phyloP scores from a whole-genome alignment of 768 basidiomycete species.

The Leccinellum rugosiceps region DNA sequence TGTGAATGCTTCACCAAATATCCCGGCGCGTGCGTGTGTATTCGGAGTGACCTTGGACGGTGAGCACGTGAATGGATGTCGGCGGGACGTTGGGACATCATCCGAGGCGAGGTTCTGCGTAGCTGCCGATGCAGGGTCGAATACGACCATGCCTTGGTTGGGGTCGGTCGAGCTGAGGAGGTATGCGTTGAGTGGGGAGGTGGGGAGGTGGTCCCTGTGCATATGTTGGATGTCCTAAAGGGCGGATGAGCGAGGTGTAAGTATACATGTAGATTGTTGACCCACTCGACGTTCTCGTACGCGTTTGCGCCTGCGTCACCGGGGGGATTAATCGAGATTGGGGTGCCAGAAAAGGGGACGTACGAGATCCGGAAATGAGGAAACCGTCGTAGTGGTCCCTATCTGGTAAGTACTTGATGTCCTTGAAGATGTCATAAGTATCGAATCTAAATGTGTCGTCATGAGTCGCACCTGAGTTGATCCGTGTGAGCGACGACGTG shows the following conservation, averaged over 20 bases:
- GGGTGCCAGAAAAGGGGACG: too few species aligned
- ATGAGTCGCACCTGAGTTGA: too few species aligned
- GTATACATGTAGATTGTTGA: too few species aligned
- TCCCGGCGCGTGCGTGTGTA: conserved; percentile 60
- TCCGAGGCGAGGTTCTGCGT: neutral
- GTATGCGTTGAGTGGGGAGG: neutral
- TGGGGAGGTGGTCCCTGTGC: neutral
- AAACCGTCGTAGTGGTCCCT: too few species aligned
- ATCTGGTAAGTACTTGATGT: too few species aligned
- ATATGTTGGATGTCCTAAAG: neutral
- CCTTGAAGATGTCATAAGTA: too few species aligned
- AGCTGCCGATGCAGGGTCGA: neutral
- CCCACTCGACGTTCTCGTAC: too few species aligned
- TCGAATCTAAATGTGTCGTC: too few species aligned
- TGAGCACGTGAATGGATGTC: neutral
- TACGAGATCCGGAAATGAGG: too few species aligned
- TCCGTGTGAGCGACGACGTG: too few species aligned
- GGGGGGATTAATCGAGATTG: too few species aligned
- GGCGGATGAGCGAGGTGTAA: neutral
- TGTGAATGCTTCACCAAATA: conserved; percentile 44
- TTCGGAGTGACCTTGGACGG: conserved; percentile 84
- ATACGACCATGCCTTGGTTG: neutral
- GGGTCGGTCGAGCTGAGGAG: neutral
- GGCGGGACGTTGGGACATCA: neutral
- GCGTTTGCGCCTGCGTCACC: too few species aligned